Percentiles rank a stretch among this genome's conserved stretches.
These are phyloP conservation scores for Tetracladium setigerum DNA, from an alignment of 495 filamentous ascomycete species.

Conservation along the genomic window DNA sequence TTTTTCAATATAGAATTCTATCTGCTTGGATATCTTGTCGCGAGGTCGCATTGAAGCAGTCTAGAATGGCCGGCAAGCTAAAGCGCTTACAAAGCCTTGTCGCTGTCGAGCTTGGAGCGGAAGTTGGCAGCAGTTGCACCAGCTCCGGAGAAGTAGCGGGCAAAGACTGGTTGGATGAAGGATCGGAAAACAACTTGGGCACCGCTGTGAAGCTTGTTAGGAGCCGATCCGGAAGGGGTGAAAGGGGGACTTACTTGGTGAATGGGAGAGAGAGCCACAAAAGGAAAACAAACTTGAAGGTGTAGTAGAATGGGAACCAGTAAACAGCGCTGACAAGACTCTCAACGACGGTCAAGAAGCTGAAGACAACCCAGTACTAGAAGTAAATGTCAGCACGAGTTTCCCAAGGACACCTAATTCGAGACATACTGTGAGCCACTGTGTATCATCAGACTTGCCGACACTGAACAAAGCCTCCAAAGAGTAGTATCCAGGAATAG, in stretches of 20 bases:
- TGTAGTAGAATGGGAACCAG: slow-evolving; percentile 99
- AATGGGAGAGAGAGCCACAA: slow-evolving; percentile 96
- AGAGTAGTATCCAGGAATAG: slow-evolving; percentile 94
- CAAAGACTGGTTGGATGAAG: slow-evolving; percentile 83
- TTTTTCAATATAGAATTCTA: no score
- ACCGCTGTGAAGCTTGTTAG: slow-evolving; percentile 54
- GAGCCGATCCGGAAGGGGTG: not conserved
- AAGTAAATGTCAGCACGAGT: slow-evolving; percentile 20
- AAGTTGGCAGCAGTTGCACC: slow-evolving; percentile 81
- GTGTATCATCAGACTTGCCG: slow-evolving; percentile 81
- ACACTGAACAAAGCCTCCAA: slow-evolving; percentile 80
- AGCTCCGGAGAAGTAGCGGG: slow-evolving; percentile 73
- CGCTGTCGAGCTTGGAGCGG: slow-evolving; percentile 77
- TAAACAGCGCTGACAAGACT: slow-evolving; percentile 89
- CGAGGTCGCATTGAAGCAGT: no score
- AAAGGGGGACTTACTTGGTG: slow-evolving; percentile 60
- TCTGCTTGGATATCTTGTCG: no score
- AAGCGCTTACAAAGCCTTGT: slow-evolving; percentile 37
- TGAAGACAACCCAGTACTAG: slow-evolving; percentile 96
- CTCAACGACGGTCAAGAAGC: slow-evolving; percentile 72
- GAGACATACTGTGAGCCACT: slow-evolving; percentile 57
- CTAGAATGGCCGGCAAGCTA: no score
- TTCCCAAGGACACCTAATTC: not conserved
- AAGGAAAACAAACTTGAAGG: slow-evolving; percentile 96
- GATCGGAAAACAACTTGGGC: slow-evolving; percentile 95